These are phyloP conservation scores for Botrytis hyacinthi DNA, from an alignment of 2,329 filamentous ascomycete genomes.

Conservation along the genomic window DNA sequence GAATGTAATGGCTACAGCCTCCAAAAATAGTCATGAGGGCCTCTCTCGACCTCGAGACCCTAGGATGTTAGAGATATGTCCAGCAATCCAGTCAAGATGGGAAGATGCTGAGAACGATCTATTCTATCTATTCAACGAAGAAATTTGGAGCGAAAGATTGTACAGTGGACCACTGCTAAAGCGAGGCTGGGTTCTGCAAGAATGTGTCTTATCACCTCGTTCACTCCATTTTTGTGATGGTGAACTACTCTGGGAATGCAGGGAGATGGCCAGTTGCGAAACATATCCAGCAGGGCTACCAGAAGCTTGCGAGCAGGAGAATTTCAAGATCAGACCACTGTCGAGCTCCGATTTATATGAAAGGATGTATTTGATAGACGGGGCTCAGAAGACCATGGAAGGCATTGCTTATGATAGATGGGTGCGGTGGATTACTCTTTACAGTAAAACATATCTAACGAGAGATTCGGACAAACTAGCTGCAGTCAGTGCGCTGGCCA, in stretches of 20 bases:
- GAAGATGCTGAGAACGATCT: not conserved
- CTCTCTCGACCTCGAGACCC: not conserved
- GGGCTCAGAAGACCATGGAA: not conserved
- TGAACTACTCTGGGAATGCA: constrained; percentile 23
- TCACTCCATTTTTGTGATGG: constrained; percentile 22
- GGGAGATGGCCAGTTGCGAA: not conserved
- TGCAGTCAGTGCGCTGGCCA: constrained; percentile 6
- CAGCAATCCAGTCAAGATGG: not conserved
- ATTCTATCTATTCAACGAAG: not conserved
- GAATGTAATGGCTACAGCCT: not conserved
- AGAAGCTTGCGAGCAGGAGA: not conserved
- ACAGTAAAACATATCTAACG: not conserved
- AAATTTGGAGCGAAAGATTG: accelerated
- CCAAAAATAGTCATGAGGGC: constrained; percentile 1
- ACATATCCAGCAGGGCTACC: not conserved
- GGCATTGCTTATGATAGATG: not conserved
- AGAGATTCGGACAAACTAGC: not conserved
- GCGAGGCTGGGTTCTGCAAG: constrained; percentile 30
- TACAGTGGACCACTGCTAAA: not conserved
- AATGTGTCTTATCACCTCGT: constrained; percentile 24
- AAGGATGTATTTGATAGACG: not conserved
- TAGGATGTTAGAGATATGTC: not conserved
- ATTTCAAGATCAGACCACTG: not conserved
- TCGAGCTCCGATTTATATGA: not conserved
- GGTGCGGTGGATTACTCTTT: not conserved